phyloP scores from a whole-genome alignment of 768 basidiomycete genomes.

The Piloderma croceum region DNA sequence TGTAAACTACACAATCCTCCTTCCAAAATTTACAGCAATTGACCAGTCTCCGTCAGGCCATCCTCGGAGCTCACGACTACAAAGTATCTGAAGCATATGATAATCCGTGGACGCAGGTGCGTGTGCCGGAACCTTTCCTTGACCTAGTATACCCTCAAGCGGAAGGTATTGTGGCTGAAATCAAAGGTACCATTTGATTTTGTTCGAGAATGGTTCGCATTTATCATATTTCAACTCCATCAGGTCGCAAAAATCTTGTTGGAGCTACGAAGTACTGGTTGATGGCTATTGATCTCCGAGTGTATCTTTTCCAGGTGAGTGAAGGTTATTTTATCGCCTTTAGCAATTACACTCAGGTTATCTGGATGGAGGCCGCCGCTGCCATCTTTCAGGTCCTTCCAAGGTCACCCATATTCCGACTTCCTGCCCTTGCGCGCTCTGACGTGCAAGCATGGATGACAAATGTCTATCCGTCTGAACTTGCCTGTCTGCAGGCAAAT shows the following conservation, averaged over 20 bases:
- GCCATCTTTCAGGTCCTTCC: slow-evolving; percentile 19
- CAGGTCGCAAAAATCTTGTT: slow-evolving; percentile 13
- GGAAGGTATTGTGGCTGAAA: slow-evolving; percentile 12
- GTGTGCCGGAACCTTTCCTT: slow-evolving; percentile 22
- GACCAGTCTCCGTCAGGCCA: slow-evolving; percentile 17
- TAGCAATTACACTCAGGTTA: too few species aligned
- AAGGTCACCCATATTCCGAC: slow-evolving; percentile 20
- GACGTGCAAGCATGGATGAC: slow-evolving; percentile 25
- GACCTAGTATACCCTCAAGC: slow-evolving; percentile 23
- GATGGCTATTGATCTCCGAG: slow-evolving; percentile 19
- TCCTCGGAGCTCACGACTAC: slow-evolving; percentile 23
- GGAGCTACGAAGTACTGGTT: slow-evolving; percentile 22
- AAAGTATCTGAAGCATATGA: slow-evolving; percentile 18
- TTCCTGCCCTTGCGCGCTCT: slow-evolving; percentile 20
- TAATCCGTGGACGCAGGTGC: slow-evolving; percentile 19
- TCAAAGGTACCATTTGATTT: too few species aligned
- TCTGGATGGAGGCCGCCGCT: slow-evolving; percentile 23
- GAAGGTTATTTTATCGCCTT: too few species aligned
- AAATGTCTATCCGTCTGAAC: slow-evolving; percentile 14
- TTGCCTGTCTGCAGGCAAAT: slow-evolving; percentile 14
- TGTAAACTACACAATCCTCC: slow-evolving; percentile 7
- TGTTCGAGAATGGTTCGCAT: too few species aligned
- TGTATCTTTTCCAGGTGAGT: slow-evolving; percentile 18
- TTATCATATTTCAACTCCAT: too few species aligned
- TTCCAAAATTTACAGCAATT: too few species aligned